Base-by-base conservation (phyloP, 140 eudicot genomes). In the Artemisia princeps region DNA sequence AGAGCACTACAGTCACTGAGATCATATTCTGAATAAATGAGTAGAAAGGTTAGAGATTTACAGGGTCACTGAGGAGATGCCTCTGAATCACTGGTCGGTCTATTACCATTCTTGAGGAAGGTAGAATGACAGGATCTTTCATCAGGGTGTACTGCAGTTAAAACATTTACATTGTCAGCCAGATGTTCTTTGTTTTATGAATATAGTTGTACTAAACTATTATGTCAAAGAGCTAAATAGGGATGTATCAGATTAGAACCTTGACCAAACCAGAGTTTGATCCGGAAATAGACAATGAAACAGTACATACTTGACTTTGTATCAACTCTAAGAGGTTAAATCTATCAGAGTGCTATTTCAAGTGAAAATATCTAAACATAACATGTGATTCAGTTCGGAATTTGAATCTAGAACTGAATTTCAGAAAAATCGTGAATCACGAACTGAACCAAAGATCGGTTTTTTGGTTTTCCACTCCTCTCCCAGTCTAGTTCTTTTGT, bases 71-170 rank as follows among this genome's bases (percentile, higher is more conserved):
- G 7, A 91, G 82, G 54, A 91, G 96, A 83, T 91, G 97, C 80
- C 97, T 87, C 77, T 87, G 91, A 73, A 91, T 91, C 40, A 91
- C 95, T 1, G 95, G 87, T 59, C 98, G 86, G 77, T 92, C 98
- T 42, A 92, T 85, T 42, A 86, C 81, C 61, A 86, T 83, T 74
- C 82, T 79, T 51, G 97, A 91, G 66, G 97, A 87, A 9, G 96
- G 97, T 76, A 91, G 72, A 64, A 87, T 85, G 69, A 91, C 97
- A 4, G 97, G 97, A 81, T 91, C 97, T 75, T 64, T 85, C 97
- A 87, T 91, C 72, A 91, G 66, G 24, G 97, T 91, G 74, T 87
- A 91, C 96, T 91, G 97, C 82, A 84, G 51, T 67, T 40, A 60
- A 37, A 26, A 75, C 59, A 69, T 62, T 51, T 5, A 70, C 19